phyloP scores from a whole-genome alignment of 768 basidiomycete species.

The Candolleomyces aberdarensis region DNA sequence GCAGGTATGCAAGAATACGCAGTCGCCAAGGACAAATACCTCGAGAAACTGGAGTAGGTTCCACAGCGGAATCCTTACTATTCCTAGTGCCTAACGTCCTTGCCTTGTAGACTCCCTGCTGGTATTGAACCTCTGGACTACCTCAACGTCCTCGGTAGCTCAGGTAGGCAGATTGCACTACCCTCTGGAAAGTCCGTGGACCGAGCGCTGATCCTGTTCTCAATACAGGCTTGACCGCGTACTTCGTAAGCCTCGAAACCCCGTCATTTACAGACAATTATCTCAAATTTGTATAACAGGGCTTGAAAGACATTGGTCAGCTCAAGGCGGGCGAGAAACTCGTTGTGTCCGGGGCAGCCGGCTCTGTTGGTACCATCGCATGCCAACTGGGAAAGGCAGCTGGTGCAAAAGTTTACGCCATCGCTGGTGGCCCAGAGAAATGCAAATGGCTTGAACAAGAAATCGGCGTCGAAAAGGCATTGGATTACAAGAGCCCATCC shows the following conservation, averaged over 20 bases:
- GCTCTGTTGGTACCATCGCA: slow-evolving; percentile 79
- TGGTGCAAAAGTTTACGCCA: slow-evolving; percentile 82
- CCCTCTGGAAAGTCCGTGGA: not conserved
- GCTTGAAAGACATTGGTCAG: slow-evolving; percentile 75
- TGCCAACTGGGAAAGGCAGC: slow-evolving; percentile 81
- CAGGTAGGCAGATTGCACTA: slow-evolving; percentile 45
- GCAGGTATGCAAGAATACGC: slow-evolving; percentile 80
- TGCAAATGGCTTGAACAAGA: slow-evolving; percentile 83
- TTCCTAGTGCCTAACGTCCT: not conserved
- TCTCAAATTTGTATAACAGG: slow-evolving; percentile 40
- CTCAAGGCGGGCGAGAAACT: slow-evolving; percentile 83
- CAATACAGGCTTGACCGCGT: slow-evolving; percentile 75
- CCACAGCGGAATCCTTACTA: not conserved
- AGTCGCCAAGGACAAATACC: slow-evolving; percentile 49
- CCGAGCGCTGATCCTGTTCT: too few species aligned
- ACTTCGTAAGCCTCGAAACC: slow-evolving; percentile 53
- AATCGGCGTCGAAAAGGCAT: slow-evolving; percentile 74
- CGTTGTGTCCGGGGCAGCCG: slow-evolving; percentile 87
- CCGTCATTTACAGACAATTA: not conserved
- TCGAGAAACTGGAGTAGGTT: slow-evolving; percentile 56
- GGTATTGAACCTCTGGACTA: slow-evolving; percentile 73
- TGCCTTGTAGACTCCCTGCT: slow-evolving; percentile 42
- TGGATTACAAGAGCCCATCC: slow-evolving; percentile 83
- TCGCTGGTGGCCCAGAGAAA: slow-evolving; percentile 84
- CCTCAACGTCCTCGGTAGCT: slow-evolving; percentile 72